Evolutionary conservation across 2,329 filamentous ascomycete genomes (phyloP), one percentile per base, ranked within the genome.

Genomic region (Mollisiaceae sp.): DNA sequence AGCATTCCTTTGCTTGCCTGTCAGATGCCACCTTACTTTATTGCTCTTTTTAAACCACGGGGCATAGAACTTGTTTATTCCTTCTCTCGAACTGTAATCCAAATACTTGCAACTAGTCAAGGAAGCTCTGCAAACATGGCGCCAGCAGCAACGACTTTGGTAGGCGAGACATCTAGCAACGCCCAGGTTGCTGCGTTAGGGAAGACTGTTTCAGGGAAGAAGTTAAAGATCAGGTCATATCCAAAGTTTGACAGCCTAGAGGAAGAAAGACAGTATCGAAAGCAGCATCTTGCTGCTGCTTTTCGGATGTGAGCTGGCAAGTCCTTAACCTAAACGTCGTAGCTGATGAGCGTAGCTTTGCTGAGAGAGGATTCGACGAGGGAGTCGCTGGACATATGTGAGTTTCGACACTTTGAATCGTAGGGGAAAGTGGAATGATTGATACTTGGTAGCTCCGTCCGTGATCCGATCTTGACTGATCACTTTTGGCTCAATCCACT

Each of bases 381-480:
- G 86, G 86, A 18, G 85, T 89, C 38, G 86, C 86, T 9, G 86
- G 87, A 1, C 86, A 89, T 71, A 89, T 89, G 62, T 67, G 36
- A 69, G 62, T 60, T 27, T 38, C 2, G 22, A 11, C 3, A 18
- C 36, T 24, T 1, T 36, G 22, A 8, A 14, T 32, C 24, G 15
- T 20, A 12, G 14, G 3, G n/a, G 6, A 6, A 18, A 3, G 45
- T 22, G 6, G 18, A 6, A 38, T 14, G 32, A 4, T 35, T 61
- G 11, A 56, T 45, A 6, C 14, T 38, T 43, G 8, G 24, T 52
- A 69, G 67, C 69, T 89, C 86, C 1, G 71, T 81, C 32, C 75
- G 79, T 20, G 75, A 78, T 69, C 76, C 74, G 67, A 82, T 76
- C 55, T 59, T 77, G 57, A 76, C 72, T 20, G 77, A 79, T 67